phyloP scores from a whole-genome alignment of 225 moss, liverwort and hornwort genomes.

The Neckera pumila region DNA sequence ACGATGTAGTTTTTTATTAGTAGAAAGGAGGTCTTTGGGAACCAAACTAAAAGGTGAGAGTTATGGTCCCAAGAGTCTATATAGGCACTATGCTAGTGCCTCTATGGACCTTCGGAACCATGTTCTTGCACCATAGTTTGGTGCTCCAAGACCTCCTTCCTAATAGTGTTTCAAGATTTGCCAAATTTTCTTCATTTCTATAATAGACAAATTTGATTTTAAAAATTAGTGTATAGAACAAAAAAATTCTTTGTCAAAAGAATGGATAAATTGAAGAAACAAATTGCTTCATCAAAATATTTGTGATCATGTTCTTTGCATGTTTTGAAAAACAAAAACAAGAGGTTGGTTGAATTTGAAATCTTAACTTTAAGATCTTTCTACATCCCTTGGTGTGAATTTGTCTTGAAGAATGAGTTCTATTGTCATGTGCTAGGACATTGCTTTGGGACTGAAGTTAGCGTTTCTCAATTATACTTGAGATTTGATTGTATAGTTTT shows the following conservation, averaged over 20 bases:
- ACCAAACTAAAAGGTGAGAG: background rate
- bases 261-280: background rate
- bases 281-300: background rate
- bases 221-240: background rate
- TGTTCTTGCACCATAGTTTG: background rate
- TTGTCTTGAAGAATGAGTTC: background rate
- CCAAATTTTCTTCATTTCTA: background rate
- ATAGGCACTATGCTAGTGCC: background rate
- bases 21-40: background rate
- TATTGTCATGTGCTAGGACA: background rate
- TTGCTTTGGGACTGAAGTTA: accelerated
- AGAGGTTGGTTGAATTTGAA: background rate
- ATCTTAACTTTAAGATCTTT: background rate
- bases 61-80: background rate
- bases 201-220: background rate
- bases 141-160: background rate
- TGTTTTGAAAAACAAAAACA: background rate
- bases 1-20: background rate
- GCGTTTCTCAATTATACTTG: too few relatives aligned
- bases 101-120: accelerated
- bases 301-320: background rate
- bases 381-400: background rate
- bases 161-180: background rate
- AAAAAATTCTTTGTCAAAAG: background rate
- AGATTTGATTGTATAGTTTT: background rate